A percentile compares a stretch with the other conserved stretches of the same genome.
These are phyloP conservation scores for Ustilago loliicola DNA, from an alignment of 1,284 basidiomycete genomes.

Conservation along the genomic window DNA sequence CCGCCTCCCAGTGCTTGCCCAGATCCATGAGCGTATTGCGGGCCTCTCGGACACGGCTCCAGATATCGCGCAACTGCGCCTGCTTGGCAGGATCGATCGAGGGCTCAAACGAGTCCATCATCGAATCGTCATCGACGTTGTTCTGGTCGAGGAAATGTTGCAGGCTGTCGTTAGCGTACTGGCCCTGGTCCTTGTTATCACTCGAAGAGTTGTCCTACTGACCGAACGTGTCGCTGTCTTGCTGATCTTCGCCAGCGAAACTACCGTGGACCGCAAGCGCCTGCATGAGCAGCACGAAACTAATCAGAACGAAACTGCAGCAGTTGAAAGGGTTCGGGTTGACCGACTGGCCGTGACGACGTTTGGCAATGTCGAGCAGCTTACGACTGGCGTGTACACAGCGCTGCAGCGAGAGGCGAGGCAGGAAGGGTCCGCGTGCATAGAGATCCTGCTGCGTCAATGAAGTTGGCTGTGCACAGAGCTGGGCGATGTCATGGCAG, in stretches of 20 bases:
- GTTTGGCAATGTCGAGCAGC: constrained; percentile 61
- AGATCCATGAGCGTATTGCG: constrained; percentile 56
- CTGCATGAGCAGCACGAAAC: constrained; percentile 65
- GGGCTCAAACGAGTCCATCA: constrained; percentile 32
- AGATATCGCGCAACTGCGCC: constrained; percentile 56
- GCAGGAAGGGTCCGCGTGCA: constrained; percentile 61
- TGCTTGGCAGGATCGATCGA: constrained; percentile 45
- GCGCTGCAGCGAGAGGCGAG: constrained; percentile 55
- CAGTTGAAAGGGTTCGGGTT: constrained; percentile 66
- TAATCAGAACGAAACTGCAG: constrained; percentile 65
- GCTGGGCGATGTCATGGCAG: constrained; percentile 20
- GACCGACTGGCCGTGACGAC: constrained; percentile 44
- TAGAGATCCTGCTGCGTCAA: constrained; percentile 58
- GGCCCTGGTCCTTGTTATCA: constrained; percentile 21
- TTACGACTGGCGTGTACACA: constrained; percentile 63
- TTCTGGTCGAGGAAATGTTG: constrained; percentile 40
- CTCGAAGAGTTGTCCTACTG: constrained; percentile 14
- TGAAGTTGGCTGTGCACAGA: constrained; percentile 9
- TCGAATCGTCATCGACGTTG: constrained; percentile 24
- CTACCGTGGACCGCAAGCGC: constrained; percentile 58
- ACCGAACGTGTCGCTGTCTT: constrained; percentile 14
- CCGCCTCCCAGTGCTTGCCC: constrained; percentile 60
- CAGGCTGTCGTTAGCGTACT: constrained; percentile 46
- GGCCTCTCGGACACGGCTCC: constrained; percentile 60
- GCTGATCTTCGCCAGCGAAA: constrained; percentile 31